phyloP scores from a whole-genome alignment of 2,329 filamentous ascomycete species.

The Colletotrichum liaoningense region DNA sequence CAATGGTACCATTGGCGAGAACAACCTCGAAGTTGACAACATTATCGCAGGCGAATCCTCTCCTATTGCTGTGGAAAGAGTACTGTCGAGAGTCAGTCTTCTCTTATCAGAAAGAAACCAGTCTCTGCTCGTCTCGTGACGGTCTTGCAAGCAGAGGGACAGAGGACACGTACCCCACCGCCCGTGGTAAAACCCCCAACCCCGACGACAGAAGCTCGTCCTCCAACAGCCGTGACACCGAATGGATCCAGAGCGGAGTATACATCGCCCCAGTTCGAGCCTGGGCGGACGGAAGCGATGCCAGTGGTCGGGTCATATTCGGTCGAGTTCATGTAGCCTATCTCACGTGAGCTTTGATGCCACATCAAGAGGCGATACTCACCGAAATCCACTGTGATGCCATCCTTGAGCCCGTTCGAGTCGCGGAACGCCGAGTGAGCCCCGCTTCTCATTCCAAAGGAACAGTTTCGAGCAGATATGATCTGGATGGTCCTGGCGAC shows the following conservation, averaged over 20 bases:
- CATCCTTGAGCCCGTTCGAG: conserved; percentile 24
- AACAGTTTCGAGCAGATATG: conserved; percentile 29
- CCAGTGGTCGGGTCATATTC: conserved; percentile 42
- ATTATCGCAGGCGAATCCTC: conserved; percentile 56
- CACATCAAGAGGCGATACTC: neutral
- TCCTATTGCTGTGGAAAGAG: conserved; percentile 42
- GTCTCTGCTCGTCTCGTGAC: neutral
- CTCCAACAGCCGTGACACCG: conserved; percentile 38
- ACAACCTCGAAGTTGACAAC: conserved; percentile 57
- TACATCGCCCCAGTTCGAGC: conserved; percentile 39
- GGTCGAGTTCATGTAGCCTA: conserved; percentile 44
- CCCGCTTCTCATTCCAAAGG: conserved; percentile 23
- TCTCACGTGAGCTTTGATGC: neutral
- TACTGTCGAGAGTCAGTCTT: conserved; percentile 25
- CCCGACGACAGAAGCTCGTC: conserved; percentile 40
- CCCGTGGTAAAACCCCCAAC: conserved; percentile 41
- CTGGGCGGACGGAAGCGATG: conserved; percentile 45
- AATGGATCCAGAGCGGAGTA: conserved; percentile 38
- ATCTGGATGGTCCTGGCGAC: conserved; percentile 39
- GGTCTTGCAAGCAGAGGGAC: neutral
- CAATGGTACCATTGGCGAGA: conserved; percentile 52
- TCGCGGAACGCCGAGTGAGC: conserved; percentile 22
- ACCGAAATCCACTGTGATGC: conserved; percentile 33
- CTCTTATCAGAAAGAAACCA: neutral
- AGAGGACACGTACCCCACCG: conserved; percentile 27